These are phyloP conservation scores for Phytophthora cactorum DNA, from an alignment of 352 stramenopile genomes.

Conservation along the genomic window DNA sequence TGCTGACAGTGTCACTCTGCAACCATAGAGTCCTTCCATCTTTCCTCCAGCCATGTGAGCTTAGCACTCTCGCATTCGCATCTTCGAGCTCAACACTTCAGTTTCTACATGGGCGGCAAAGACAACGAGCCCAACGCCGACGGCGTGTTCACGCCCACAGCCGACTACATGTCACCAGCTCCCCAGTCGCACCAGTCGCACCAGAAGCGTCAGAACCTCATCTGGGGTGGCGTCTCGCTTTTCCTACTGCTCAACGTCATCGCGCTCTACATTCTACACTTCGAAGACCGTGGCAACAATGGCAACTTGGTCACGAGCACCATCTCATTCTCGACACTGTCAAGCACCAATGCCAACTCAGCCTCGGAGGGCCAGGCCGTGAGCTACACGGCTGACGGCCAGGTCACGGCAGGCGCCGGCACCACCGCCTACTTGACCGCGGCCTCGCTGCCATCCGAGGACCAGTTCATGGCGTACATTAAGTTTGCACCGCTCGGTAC, in stretches of 20 bases:
- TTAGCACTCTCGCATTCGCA: constrained; percentile 27
- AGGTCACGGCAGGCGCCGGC: constrained; percentile 63
- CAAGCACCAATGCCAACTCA: constrained; percentile 26
- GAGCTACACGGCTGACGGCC: constrained; percentile 58
- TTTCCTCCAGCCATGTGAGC: constrained; percentile 6
- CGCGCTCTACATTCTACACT: constrained; percentile 85
- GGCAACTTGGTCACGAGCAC: constrained; percentile 39
- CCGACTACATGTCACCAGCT: constrained; percentile 42
- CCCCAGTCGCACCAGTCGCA: constrained; percentile 17
- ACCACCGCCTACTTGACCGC: constrained; percentile 75
- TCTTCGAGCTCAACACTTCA: constrained; percentile 9
- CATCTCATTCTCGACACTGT: constrained; percentile 47
- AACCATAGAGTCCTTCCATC: constrained; percentile 27
- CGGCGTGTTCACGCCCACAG: constrained; percentile 56
- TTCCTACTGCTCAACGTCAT: constrained; percentile 86
- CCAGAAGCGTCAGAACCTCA: constrained; percentile 41
- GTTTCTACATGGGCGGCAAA: constrained; percentile 33
- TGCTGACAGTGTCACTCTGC: not conserved
- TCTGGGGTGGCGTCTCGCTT: constrained; percentile 43
- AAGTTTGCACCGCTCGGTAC: constrained; percentile 62
- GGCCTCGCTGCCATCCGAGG: constrained; percentile 48
- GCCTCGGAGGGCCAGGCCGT: constrained; percentile 61
- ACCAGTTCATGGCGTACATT: constrained; percentile 60
- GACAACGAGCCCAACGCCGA: constrained; percentile 49
- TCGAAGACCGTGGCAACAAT: constrained; percentile 60